Evolutionary conservation across 2,329 filamentous ascomycete species (phyloP), one percentile per base, ranked within the genome.

Genomic region (Penicillium expansum): DNA sequence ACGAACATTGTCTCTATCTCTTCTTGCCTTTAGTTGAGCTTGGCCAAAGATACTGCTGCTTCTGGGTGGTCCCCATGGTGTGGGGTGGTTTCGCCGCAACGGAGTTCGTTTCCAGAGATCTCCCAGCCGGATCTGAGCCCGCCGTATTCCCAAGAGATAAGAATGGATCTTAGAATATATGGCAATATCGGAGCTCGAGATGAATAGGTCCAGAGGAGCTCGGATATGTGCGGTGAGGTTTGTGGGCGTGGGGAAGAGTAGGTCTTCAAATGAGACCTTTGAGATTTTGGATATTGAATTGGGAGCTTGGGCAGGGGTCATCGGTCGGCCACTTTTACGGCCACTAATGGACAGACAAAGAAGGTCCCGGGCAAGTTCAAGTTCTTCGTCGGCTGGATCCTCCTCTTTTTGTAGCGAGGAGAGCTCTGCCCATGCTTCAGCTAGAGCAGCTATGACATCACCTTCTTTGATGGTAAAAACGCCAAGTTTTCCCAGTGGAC

Each of bases 151-250:
- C 10, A 97, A 78, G 0, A 99, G 83, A 66, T 97, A 97, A 1
- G 91, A 84, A 71, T 95, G 92, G 59, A 97, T 87, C n/a, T 82
- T 82, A 0, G 91, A 89, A 73, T 97, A 99, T 0, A 85, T 83
- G 48, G 88, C 83, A 11, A 96, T 76, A 67, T 97, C 92, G 0
- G 86, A 80, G 4, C 83, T 79, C 11, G 89, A 86, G 29, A 97
- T 83, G 67, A 97, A 96, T 30, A 99, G 83, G 69, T 97, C 92
- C 5, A 97, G 76, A 0, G 94, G 92, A 9, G 96, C 85, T 38
- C 87, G 84, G 61, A 96, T 80, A 55, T 88, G 84, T 58, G 96
- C 80, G 1, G 83, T 85, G 39, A 99, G 80, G 3, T 80, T 77
- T 5, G 87, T 88, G 0, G 92, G 86, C 0, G 87, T 85, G 2